A percentile compares a stretch with the other conserved stretches of the same genome.
phyloP scores from a whole-genome alignment of 2,329 filamentous ascomycete genomes.

The Cladosporium sp. region DNA sequence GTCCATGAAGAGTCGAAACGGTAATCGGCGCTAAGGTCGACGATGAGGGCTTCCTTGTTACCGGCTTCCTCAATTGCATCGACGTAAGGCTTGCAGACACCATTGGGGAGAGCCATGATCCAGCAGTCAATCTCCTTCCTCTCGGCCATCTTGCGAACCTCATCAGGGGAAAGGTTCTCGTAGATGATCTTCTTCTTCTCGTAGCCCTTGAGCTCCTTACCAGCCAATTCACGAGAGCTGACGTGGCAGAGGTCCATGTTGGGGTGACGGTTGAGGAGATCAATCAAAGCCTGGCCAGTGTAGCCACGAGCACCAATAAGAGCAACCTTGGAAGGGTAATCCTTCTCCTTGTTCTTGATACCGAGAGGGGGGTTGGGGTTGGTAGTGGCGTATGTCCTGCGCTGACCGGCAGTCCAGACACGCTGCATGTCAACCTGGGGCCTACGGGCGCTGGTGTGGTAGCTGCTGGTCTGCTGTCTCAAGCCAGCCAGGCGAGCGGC shows the following conservation, averaged over 20 bases:
- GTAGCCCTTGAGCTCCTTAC: conserved; percentile 85
- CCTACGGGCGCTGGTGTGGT: conserved; percentile 58
- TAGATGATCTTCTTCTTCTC: conserved; percentile 89
- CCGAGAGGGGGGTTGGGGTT: conserved; percentile 91
- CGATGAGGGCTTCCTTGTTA: conserved; percentile 68
- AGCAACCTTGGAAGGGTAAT: conserved; percentile 74
- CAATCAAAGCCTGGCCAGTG: conserved; percentile 87
- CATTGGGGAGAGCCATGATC: conserved; percentile 96
- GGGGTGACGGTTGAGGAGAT: conserved; percentile 82
- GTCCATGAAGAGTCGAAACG: conserved; percentile 84
- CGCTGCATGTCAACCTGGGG: conserved; percentile 13
- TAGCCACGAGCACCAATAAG: conserved; percentile 92
- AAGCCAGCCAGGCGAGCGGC: conserved; percentile 43
- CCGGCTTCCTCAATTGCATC: conserved; percentile 78
- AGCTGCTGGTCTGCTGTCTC: conserved; percentile 64
- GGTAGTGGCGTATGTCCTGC: conserved; percentile 58
- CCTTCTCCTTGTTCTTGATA: conserved; percentile 82
- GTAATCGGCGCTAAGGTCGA: conserved; percentile 97
- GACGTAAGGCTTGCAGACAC: conserved; percentile 89
- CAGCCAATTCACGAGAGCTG: conserved; percentile 87
- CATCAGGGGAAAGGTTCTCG: conserved; percentile 84
- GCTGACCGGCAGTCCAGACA: conserved; percentile 20
- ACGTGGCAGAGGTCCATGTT: conserved; percentile 88
- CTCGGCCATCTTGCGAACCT: conserved; percentile 80
- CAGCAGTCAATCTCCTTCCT: conserved; percentile 87